Evolutionary conservation across 2,329 filamentous ascomycete genomes (phyloP), one percentile per base, ranked within the genome.

Genomic region (Coniochaeta hoffmannii): DNA sequence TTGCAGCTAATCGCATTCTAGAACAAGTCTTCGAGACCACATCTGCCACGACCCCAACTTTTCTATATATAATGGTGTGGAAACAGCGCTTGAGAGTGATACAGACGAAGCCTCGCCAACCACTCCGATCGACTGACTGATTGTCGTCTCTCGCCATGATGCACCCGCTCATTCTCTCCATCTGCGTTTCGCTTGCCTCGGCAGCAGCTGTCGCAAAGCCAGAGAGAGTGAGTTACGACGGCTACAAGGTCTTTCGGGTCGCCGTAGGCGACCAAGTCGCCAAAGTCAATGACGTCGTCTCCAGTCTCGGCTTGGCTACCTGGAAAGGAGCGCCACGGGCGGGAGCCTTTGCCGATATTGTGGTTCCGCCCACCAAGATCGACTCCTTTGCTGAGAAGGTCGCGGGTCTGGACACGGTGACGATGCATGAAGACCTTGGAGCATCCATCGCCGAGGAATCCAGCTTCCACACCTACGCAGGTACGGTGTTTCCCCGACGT

Each of bases 161-260:
- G 54, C 56, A 51, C 49, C 19, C 56, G 35, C 31, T 26, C 44
- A 52, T 54, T 32, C 36, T 59, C 31, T 55, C 57, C 50, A 58
- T 19, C 12, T 46, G 4, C 41, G n/a, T 58, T 14, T 54, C 60
- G n/a, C 52, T 63, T n/a, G 44, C 58, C 4, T 57, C 57, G 31
- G 62, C 59, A 38, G 54, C 53, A 17, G 56, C 55, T 14, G 54
- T 58, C 31, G 35, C 38, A 7, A 38, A 55, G 22, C 31, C 54
- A 10, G 54, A 54, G 26, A 57, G 56, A 32, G 64, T 72, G 5
- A 70, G 69, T 0, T 78, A 77, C 56, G 65, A 72, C 54, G 74
- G 74, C 4, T 74, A 72, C 66, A 74, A 75, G 58, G 74, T 74
- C n/a, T 70, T 73, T 53, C 72, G 73, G 19, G 62, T 77, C n/a